Evolutionary conservation across 2,329 filamentous ascomycete genomes (phyloP).

Genomic region (Clarireedia monteithiana): DNA sequence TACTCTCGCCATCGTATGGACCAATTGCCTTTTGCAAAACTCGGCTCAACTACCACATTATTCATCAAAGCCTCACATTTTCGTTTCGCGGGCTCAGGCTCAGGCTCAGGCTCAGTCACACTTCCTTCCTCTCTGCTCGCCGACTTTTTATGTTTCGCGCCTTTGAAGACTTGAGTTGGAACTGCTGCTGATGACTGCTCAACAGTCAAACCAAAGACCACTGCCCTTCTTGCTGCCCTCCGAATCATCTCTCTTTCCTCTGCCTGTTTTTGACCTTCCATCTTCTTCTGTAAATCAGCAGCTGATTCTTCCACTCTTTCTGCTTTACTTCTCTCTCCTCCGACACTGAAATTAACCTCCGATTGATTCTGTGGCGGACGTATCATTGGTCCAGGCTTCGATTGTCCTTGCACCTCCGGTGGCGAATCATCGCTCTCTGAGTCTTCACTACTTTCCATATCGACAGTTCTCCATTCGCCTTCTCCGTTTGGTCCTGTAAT

Average conservation of each 20-base stretch:
- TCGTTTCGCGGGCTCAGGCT: background rate
- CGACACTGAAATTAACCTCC: conserved; percentile 45
- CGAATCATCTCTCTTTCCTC: conserved; percentile 16
- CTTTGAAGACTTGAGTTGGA: background rate
- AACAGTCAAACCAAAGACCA: conserved; percentile 15
- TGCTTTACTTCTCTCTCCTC: conserved; percentile 46
- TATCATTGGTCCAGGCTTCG: conserved; percentile 1
- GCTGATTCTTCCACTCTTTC: conserved; percentile 45
- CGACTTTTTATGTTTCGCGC: conserved; percentile 2
- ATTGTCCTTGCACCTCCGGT: background rate
- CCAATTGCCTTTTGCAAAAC: conserved; percentile 7
- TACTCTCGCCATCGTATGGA: conserved; percentile 8
- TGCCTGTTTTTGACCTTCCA: conserved; percentile 16
- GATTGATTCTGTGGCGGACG: conserved; percentile 9
- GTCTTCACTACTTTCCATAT: conserved; percentile 39
- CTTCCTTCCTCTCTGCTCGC: background rate
- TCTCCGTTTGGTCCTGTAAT: conserved; percentile 29
- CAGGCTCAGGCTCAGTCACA: background rate
- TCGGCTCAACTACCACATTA: conserved; percentile 8
- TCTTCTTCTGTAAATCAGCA: conserved; percentile 41
- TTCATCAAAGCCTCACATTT: conserved; percentile 8
- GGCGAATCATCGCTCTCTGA: background rate
- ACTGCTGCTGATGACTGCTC: background rate
- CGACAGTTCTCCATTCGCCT: conserved; percentile 36
- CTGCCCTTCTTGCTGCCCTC: conserved; percentile 14